Evolutionary conservation across 495 filamentous ascomycete genomes (phyloP).

Genomic region (Neurospora terricola): DNA sequence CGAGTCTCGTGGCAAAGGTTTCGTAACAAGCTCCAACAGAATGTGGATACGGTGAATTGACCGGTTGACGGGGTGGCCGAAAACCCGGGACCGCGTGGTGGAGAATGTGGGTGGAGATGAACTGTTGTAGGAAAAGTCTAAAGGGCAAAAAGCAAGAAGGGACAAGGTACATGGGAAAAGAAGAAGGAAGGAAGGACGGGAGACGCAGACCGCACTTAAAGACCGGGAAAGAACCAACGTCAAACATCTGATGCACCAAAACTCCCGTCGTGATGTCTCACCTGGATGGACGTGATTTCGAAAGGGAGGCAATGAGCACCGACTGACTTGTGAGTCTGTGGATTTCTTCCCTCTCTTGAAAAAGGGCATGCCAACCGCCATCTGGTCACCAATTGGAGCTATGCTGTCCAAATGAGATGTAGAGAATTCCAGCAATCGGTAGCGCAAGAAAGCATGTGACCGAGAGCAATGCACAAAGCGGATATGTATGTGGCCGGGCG

Average conservation of each 20-base stretch:
- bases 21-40: not conserved
- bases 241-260: not conserved
- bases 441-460: not conserved
- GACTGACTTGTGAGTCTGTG: not conserved
- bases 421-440: not conserved
- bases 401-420: not conserved
- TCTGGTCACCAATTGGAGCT: not conserved
- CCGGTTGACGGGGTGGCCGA: not conserved
- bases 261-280: not conserved
- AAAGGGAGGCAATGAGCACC: not conserved
- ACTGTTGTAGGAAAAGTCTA: not conserved
- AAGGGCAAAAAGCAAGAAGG: not conserved
- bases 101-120: not conserved
- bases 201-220: not conserved
- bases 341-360: not conserved
- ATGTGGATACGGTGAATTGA: not conserved
- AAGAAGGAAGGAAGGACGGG: not conserved
- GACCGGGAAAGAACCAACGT: not conserved
- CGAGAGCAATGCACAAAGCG: not conserved
- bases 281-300: not conserved
- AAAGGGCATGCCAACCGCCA: not conserved
- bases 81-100: not conserved
- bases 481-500: not conserved
- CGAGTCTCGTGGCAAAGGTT: not conserved
- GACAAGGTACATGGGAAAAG: not conserved